These are phyloP conservation scores for Candida xyloterini DNA, from an alignment of 805 yeast species.

Conservation along the genomic window DNA sequence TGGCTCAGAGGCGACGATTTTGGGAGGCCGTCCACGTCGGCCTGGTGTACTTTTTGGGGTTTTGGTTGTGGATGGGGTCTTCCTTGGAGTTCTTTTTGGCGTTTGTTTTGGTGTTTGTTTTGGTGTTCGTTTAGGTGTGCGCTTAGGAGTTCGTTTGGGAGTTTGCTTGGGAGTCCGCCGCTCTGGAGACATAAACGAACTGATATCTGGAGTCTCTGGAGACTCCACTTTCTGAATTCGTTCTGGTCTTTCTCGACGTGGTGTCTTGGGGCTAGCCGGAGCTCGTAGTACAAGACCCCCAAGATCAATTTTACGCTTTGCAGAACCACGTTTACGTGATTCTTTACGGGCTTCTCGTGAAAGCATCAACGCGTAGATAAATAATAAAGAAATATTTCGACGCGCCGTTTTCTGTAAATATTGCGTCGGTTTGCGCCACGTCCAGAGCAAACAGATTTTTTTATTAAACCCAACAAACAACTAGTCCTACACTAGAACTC, in stretches of 20 bases:
- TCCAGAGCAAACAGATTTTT: conserved; percentile 9
- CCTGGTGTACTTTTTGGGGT: neutral
- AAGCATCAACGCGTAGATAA: conserved; percentile 16
- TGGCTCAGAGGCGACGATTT: neutral
- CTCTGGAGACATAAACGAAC: conserved; percentile 20
- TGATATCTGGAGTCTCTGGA: conserved; percentile 13
- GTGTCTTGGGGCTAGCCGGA: conserved; percentile 11
- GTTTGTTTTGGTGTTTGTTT: conserved; percentile 6
- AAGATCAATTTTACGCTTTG: conserved; percentile 25
- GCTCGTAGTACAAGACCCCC: conserved; percentile 24
- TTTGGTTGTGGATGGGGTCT: conserved; percentile 2
- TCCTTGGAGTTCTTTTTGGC: conserved; percentile 2
- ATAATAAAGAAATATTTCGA: neutral
- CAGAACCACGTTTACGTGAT: conserved; percentile 32
- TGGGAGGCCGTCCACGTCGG: neutral
- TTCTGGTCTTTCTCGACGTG: neutral
- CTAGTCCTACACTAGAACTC: neutral
- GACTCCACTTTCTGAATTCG: conserved; percentile 1
- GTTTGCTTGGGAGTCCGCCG: conserved; percentile 5
- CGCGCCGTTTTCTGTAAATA: neutral
- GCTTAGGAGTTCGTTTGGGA: conserved; percentile 3
- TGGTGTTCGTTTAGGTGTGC: conserved; percentile 5
- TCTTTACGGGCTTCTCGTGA: conserved; percentile 30
- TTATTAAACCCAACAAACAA: conserved; percentile 1
- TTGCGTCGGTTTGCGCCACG: conserved; percentile 6